Evolutionary conservation across 345 rosid genomes (phyloP), one percentile per base, ranked within the genome.

Genomic region (Bruguiera gymnorhiza): DNA sequence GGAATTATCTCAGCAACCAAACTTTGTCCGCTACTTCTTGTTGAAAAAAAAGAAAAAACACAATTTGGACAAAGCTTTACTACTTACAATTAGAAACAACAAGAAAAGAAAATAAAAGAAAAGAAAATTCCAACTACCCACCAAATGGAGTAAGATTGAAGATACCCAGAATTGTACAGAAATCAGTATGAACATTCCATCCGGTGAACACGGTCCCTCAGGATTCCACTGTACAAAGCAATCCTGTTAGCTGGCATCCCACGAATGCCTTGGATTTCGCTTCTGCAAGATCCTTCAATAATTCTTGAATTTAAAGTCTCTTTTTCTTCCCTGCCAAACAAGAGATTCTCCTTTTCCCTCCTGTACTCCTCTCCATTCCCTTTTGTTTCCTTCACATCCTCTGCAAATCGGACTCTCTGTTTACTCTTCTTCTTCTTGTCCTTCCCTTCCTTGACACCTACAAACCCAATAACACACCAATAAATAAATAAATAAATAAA

Each of bases 161-260:
- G 2, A 23, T 3, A n/a, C 23, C 36, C 43, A 36, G 13, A 32
- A 56, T 18, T 71, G 6, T 11, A 56, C 31, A 19, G 46, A 23
- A n/a, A 68, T 80, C 76, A 89, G 62, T 76, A 80, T 0, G 88
- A 84, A 32, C 82, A 87, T 60, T 83, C 76, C 46, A 73, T 32
- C 39, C 76, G 65, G 66, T 87, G 84, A 16, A 74, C 79, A 48
- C 92, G 81, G 73, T 86, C 90, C 34, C 92, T 83, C 11, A 86
- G 83, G 62, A 89, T 86, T 77, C 96, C 92, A 73, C 70, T 78
- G 75, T 89, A 89, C 71, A 89, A 19, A 82, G 92, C 96, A 53
- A 84, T 43, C 74, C 96, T 74, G 59, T 89, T 89, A 0, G 87
- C 82, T 6, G 92, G 79, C 53, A 75, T 73, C 37, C 30, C 39